Evolutionary conservation across 768 basidiomycete genomes (phyloP), one percentile per base, ranked within the genome.

Genomic region (Rhizopogon rudus): DNA sequence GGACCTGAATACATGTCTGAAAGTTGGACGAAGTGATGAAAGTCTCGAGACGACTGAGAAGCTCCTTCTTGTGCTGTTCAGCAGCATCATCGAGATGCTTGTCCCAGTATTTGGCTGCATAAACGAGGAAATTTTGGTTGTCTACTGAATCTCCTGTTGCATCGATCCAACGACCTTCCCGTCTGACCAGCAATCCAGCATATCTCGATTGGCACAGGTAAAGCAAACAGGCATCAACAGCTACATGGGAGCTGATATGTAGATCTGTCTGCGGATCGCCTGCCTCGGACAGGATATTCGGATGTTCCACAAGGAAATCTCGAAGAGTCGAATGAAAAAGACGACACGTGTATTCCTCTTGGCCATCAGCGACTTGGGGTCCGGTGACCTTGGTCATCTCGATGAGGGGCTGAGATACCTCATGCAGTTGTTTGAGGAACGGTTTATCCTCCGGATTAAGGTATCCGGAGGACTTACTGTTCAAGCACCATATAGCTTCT

Each of bases 41-140:
- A 0, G 44, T 48, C 16, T 46, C 43, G 4, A 71, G 56, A 5
- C 53, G 59, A 6, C 54, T 54, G 6, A 46, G 33, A 14, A 66
- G 22, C 41, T 39, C 48, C 22, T 31, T 22, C 13, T 35, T 22
- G 12, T 57, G 28, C 12, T 17, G 31, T 17, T 46, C 44, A 14
- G 17, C 20, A 17, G 65, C 51, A n/a, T 63, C 45, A 31, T 67
- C 64, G 25, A 72, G 57, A 42, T 67, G 66, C 37, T 66, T 67
- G 49, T 64, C 68, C 71, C 71, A 72, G 55, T 72, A 68, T 42
- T 72, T 72, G 2, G 68, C 63, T 6, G 59, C 52, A 44, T 72
- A 72, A 7, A 56, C 37, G 31, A 62, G 60, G 55, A 72, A 70
- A 10, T 52, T 63, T 40, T 67, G 68, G 8, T 63, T 50, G 20